Base-by-base conservation (phyloP, 2,329 filamentous ascomycete genomes). In the Phaeoacremonium minimum region DNA sequence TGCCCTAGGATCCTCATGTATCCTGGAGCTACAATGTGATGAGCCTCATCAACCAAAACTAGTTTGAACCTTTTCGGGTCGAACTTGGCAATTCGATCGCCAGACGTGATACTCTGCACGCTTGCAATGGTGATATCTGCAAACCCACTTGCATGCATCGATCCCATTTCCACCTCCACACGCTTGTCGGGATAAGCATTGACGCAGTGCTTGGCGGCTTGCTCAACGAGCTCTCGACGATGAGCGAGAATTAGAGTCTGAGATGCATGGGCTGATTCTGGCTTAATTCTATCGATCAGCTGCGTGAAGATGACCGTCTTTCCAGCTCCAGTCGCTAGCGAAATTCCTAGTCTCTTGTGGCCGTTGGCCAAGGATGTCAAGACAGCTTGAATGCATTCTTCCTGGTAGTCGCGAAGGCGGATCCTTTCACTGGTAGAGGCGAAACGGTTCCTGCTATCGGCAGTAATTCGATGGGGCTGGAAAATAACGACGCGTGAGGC, bases 271-370 rank as follows among this genome's bases (percentile, higher is more conserved):
- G 72, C 57, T 35, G 69, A 66, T 9, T 67, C 69, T 6, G 81
- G 62, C 35, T 68, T 60, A 34, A 97, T 71, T 40, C 86, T 83
- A 51, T 87, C 80, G 44, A 98, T 95, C 31, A 98, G 74, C 56
- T 95, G 89, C 11, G 91, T 97, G 65, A 98, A 98, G 50, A 98
- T 90, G 55, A 98, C 87, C 7, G 89, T 96, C 60, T 96, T 96
- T 6, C 89, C 89, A 44, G 85, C 81, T 2, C 90, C 89, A 4
- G 90, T 96, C 4, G 89, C 90, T 22, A 96, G 60, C 0, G 90
- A 95, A 5, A 95, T 75, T 0, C 89, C 89, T 2, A 95, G 65
- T 6, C 90, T 76, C 51, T 86, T 89, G 46, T 90, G 79, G 1
- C 89, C 89, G 20, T 76, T 62, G 4, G 75, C 58, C 1, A 95